These are phyloP conservation scores for Sporothrix pallida DNA, from an alignment of 2,329 filamentous ascomycete genomes.

Conservation along the genomic window DNA sequence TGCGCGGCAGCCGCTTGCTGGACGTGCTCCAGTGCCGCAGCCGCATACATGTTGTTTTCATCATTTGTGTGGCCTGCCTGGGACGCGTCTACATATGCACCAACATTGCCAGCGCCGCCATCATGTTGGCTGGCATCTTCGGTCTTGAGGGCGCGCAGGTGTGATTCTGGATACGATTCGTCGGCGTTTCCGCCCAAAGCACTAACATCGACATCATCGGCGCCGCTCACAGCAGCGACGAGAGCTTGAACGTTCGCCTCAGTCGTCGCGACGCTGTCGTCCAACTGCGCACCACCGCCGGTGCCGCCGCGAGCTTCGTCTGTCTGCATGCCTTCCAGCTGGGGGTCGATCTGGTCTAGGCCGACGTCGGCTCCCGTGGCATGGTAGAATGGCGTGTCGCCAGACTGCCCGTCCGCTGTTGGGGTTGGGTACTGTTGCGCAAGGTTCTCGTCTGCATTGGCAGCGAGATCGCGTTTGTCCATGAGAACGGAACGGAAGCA, in stretches of 20 bases:
- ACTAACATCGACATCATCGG: not conserved
- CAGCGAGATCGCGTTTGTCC: conserved; percentile 45
- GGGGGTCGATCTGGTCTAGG: conserved; percentile 44
- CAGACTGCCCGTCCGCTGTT: conserved; percentile 53
- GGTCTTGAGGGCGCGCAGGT: conserved; percentile 36
- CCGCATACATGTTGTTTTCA: conserved; percentile 28
- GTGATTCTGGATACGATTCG: conserved; percentile 37
- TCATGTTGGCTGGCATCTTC: conserved; percentile 30
- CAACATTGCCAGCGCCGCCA: not conserved
- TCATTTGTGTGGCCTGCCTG: conserved; percentile 18
- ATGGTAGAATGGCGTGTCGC: conserved; percentile 52
- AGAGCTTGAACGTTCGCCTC: conserved; percentile 33
- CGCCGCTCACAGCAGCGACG: conserved; percentile 20
- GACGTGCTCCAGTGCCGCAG: conserved; percentile 23
- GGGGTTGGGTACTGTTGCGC: conserved; percentile 56
- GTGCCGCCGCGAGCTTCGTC: conserved; percentile 22
- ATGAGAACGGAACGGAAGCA: conserved; percentile 30
- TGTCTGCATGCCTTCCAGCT: conserved; percentile 39
- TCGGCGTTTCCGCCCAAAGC: not conserved
- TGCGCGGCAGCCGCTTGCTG: conserved; percentile 31
- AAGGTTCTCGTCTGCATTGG: conserved; percentile 47
- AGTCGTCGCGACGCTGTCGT: conserved; percentile 23
- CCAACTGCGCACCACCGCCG: not conserved
- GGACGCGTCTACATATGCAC: conserved; percentile 17
- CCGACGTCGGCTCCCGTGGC: conserved; percentile 32